These are phyloP conservation scores for Colletotrichum truncatum DNA, from an alignment of 2,329 filamentous ascomycete genomes.

Conservation along the genomic window DNA sequence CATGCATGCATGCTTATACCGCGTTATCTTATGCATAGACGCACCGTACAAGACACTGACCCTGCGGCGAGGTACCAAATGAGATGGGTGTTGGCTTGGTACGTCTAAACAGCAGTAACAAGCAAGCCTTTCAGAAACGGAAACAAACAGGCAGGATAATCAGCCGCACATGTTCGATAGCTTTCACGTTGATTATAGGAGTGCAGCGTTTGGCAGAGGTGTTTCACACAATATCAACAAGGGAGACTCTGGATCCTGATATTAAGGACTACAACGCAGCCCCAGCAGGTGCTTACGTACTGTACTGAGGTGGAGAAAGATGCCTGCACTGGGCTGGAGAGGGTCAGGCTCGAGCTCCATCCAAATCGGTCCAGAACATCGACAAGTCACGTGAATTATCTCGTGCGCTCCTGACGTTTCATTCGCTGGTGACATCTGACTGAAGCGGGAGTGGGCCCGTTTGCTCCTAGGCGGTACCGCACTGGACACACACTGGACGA, in stretches of 20 bases:
- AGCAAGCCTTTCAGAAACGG: not conserved
- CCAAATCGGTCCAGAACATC: conserved; percentile 4
- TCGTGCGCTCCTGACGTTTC: not conserved
- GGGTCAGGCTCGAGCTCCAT: not conserved
- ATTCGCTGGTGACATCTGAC: conserved; percentile 24
- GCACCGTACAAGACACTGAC: not conserved
- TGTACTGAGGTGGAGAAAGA: not conserved
- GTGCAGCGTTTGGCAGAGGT: not conserved
- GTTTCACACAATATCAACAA: conserved; percentile 1
- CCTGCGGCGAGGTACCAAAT: not conserved
- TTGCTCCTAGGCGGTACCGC: conserved; percentile 10
- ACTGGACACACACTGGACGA: not conserved
- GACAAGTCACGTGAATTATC: not conserved
- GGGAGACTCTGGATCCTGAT: not conserved
- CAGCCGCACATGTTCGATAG: not conserved
- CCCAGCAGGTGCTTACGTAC: conserved; percentile 8
- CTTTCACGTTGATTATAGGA: not conserved
- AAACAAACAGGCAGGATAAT: not conserved
- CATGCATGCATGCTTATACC: too few relatives aligned
- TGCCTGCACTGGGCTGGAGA: not conserved
- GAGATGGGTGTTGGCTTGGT: not conserved
- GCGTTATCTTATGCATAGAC: not conserved
- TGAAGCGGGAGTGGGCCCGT: conserved; percentile 12
- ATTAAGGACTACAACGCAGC: not conserved
- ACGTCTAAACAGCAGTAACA: not conserved